Evolutionary conservation across 176 grass and related monocot genomes (phyloP).

Genomic region (Cenchrus americanus): DNA sequence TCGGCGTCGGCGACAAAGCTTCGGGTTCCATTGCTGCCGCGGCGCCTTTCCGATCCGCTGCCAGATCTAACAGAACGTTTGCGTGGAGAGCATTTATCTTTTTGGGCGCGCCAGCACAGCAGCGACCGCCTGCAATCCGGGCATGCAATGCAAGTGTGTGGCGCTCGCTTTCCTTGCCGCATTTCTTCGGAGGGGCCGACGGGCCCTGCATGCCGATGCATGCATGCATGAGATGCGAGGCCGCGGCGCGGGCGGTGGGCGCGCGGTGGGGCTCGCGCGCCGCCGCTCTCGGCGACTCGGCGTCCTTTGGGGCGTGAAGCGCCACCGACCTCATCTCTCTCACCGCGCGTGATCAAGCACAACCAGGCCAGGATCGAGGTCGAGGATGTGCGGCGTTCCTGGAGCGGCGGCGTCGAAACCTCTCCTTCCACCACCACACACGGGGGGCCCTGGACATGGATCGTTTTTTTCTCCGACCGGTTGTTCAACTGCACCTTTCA

Average conservation of each 20-base stretch:
- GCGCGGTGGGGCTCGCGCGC: neutral
- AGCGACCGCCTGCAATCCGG: too few relatives aligned
- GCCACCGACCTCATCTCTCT: neutral
- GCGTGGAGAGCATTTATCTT: neutral
- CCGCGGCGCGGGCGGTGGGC: too few relatives aligned
- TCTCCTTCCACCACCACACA: neutral
- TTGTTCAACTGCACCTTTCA: neutral
- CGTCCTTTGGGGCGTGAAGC: neutral
- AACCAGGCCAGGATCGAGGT: neutral
- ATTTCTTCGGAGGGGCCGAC: neutral
- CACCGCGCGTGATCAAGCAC: neutral
- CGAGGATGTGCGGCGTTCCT: neutral
- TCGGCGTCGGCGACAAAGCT: neutral
- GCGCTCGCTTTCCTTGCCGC: neutral
- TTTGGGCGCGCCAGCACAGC: neutral
- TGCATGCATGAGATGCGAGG: neutral
- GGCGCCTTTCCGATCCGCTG: slow-evolving; percentile 10
- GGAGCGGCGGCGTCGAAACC: neutral
- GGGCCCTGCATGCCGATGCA: neutral
- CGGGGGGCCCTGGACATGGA: neutral
- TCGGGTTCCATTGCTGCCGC: neutral
- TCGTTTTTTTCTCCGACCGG: neutral
- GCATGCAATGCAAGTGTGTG: neutral
- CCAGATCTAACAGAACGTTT: neutral
- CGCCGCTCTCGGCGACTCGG: too few relatives aligned